Percentiles rank a stretch among this genome's conserved stretches.
Conservation (phyloP, 495 filamentous ascomycete genomes). For the Pseudomonodictys pantanalensis region DNA sequence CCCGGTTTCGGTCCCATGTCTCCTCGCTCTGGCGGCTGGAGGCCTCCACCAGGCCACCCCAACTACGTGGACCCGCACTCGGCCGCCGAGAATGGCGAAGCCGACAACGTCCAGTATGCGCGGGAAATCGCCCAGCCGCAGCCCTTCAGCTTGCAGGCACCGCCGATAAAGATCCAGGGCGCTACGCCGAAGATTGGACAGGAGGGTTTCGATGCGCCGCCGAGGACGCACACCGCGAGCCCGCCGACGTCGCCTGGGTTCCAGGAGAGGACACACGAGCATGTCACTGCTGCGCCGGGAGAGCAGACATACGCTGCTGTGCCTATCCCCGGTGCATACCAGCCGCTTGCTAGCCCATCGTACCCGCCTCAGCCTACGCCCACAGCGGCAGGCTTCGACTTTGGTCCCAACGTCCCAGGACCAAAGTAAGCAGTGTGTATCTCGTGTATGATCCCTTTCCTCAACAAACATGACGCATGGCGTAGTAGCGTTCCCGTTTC, state of each 20-base stretch:
- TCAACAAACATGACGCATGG: too few relatives aligned
- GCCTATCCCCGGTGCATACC: slow-evolving; percentile 64
- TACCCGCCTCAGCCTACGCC: slow-evolving; percentile 10
- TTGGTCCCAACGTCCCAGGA: slow-evolving; percentile 25
- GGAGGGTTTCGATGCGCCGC: slow-evolving; percentile 53
- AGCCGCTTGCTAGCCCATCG: slow-evolving; percentile 24
- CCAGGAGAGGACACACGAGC: slow-evolving; percentile 36
- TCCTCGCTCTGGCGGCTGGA: slow-evolving; percentile 43
- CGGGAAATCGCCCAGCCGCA: slow-evolving; percentile 48
- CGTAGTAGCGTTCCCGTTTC: slow-evolving; percentile 5
- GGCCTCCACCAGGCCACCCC: slow-evolving; percentile 37
- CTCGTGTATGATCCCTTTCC: too few relatives aligned
- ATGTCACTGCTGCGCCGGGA: slow-evolving; percentile 56
- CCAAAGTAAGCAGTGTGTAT: slow-evolving; percentile 4
- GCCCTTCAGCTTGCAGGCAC: slow-evolving; percentile 80
- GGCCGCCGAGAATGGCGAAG: slow-evolving; percentile 56
- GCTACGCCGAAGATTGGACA: slow-evolving; percentile 68
- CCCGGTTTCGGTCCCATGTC: slow-evolving; percentile 67
- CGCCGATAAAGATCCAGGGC: slow-evolving; percentile 71
- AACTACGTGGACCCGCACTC: slow-evolving; percentile 49
- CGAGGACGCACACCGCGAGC: not conserved
- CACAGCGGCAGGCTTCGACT: slow-evolving; percentile 28
- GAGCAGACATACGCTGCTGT: slow-evolving; percentile 66
- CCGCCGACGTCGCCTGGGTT: slow-evolving; percentile 34
- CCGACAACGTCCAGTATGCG: slow-evolving; percentile 39